Conservation (phyloP, 306 rosid species). For the Castanopsis chinensis region DNA sequence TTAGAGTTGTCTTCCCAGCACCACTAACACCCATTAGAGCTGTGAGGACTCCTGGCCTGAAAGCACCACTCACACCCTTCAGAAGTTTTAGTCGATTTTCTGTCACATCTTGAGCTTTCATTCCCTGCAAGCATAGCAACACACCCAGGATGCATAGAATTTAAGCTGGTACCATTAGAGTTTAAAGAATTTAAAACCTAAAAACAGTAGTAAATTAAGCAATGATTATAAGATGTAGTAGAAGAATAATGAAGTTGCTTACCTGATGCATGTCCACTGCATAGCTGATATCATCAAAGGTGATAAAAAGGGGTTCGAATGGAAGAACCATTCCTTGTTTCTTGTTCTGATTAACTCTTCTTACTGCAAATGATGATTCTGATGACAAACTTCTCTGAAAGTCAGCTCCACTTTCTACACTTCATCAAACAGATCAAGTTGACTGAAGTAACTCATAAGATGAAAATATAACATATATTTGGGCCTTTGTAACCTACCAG, state of each 20-base stretch:
- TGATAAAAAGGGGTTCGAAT: constrained; percentile 66
- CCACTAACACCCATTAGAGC: constrained; percentile 92
- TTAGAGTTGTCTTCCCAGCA: constrained; percentile 83
- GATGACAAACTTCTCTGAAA: constrained; percentile 13
- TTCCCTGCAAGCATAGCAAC: constrained; percentile 29
- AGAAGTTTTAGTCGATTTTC: constrained; percentile 54
- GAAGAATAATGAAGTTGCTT: too few species aligned
- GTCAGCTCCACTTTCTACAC: neutral
- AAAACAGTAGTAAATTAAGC: too few species aligned
- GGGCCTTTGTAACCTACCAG: too few species aligned
- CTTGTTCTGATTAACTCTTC: constrained; percentile 8
- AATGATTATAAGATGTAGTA: too few species aligned
- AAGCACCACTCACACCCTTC: constrained; percentile 77
- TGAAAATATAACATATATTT: too few species aligned
- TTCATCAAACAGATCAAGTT: too few species aligned
- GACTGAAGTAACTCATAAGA: too few species aligned
- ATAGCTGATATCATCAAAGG: constrained; percentile 76
- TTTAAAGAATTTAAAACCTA: too few species aligned
- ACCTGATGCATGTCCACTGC: constrained; percentile 79
- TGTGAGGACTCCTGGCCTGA: constrained; percentile 83
- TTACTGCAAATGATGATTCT: constrained; percentile 7
- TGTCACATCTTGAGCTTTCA: constrained; percentile 35
- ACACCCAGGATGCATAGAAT: too few species aligned
- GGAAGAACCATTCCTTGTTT: constrained; percentile 87
- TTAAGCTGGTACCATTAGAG: too few species aligned